phyloP scores from a whole-genome alignment of 2,329 filamentous ascomycete genomes.

The Nakataea oryzae region DNA sequence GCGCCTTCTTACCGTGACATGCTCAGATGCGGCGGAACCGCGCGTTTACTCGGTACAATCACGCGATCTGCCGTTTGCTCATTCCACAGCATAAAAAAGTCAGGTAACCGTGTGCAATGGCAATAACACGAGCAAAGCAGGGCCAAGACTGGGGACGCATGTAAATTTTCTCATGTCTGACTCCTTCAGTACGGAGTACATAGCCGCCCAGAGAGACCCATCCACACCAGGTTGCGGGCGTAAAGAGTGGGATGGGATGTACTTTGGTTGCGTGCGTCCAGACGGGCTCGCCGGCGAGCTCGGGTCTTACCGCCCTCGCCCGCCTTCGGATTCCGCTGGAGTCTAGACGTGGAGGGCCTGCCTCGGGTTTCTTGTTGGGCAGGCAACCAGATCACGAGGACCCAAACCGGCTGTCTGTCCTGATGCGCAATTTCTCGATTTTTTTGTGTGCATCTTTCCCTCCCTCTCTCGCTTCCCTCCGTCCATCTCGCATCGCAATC shows the following conservation, averaged over 20 bases:
- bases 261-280: background rate
- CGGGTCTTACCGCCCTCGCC: background rate
- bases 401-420: too few species aligned
- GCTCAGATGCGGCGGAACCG: background rate
- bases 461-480: background rate
- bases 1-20: background rate
- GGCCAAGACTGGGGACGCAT: background rate
- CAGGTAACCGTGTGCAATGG: background rate
- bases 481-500: background rate
- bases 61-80: background rate
- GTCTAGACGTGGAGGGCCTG: background rate
- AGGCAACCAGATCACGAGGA: too few species aligned
- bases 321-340: background rate
- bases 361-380: background rate
- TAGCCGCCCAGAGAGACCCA: background rate
- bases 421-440: background rate
- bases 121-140: background rate
- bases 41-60: background rate
- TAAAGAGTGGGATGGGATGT: background rate
- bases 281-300: background rate
- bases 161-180: background rate
- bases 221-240: background rate
- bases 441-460: too few species aligned
- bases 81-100: background rate
- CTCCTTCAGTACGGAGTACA: background rate